phyloP scores from a whole-genome alignment of 1,284 basidiomycete species.

The Mycena sp. region DNA sequence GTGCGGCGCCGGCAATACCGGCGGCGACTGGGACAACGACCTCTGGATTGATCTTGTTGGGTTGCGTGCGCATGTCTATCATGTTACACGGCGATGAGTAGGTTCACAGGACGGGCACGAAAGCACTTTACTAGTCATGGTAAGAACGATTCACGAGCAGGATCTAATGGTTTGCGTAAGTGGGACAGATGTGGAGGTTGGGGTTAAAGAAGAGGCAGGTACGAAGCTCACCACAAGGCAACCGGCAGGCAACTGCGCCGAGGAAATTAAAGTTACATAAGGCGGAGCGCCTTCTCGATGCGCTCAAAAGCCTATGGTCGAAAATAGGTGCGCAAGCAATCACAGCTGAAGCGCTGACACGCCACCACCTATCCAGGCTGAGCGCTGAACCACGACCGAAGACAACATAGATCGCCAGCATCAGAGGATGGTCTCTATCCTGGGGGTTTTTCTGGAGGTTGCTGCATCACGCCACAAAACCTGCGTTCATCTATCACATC shows the following conservation, averaged over 20 bases:
- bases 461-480: too few species aligned
- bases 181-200: too few species aligned
- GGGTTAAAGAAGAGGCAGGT: conserved; percentile 1
- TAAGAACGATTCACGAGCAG: neutral
- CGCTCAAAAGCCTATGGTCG: neutral
- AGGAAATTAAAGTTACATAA: neutral
- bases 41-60: neutral
- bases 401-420: too few species aligned
- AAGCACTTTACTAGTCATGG: neutral
- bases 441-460: too few species aligned
- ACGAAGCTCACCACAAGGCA: neutral
- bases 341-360: too few species aligned
- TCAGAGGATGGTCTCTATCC: too few species aligned
- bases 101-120: neutral
- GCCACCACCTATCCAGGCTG: too few species aligned
- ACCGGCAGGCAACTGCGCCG: conserved; percentile 1
- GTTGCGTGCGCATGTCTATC: neutral
- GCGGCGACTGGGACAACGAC: neutral
- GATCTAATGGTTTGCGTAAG: neutral
- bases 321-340: neutral
- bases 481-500: too few species aligned
- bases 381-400: too few species aligned
- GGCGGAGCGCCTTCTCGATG: too few species aligned
- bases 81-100: neutral
- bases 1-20: neutral